Conservation (phyloP, 2,329 filamentous ascomycete genomes). For the Tolypocladium guangdongense region DNA sequence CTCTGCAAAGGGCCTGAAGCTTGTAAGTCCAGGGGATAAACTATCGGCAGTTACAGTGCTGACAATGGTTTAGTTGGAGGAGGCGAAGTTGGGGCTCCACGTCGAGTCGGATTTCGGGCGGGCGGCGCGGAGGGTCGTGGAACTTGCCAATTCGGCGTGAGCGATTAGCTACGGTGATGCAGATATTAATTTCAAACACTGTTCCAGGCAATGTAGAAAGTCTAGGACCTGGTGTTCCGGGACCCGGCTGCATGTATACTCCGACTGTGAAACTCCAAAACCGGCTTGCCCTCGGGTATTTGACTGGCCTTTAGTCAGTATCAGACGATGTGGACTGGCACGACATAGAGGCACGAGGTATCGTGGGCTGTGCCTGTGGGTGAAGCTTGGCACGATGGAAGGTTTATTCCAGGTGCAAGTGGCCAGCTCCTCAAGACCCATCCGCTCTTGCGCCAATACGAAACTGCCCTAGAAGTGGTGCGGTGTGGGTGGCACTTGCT, state of each 20-base stretch:
- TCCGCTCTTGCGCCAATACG: too few relatives aligned
- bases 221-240: too few relatives aligned
- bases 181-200: background rate
- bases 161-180: background rate
- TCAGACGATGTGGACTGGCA: background rate
- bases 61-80: conserved; percentile 16
- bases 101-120: conserved; percentile 29
- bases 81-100: conserved; percentile 22
- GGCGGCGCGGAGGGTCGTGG: conserved; percentile 22
- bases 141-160: conserved; percentile 11
- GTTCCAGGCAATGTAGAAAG: background rate
- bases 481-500: too few relatives aligned
- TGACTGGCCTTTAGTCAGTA: background rate
- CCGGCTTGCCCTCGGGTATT: background rate
- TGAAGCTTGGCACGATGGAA: too few relatives aligned
- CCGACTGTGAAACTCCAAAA: background rate
- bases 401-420: too few relatives aligned
- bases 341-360: background rate
- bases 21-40: conserved; percentile 20
- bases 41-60: background rate
- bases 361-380: too few relatives aligned
- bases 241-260: background rate
- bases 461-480: too few relatives aligned
- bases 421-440: too few relatives aligned
- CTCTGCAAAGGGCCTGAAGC: conserved; percentile 24